These are phyloP conservation scores for Moesziomyces aphidis DNA, from an alignment of 1,284 basidiomycete species.

Conservation along the genomic window DNA sequence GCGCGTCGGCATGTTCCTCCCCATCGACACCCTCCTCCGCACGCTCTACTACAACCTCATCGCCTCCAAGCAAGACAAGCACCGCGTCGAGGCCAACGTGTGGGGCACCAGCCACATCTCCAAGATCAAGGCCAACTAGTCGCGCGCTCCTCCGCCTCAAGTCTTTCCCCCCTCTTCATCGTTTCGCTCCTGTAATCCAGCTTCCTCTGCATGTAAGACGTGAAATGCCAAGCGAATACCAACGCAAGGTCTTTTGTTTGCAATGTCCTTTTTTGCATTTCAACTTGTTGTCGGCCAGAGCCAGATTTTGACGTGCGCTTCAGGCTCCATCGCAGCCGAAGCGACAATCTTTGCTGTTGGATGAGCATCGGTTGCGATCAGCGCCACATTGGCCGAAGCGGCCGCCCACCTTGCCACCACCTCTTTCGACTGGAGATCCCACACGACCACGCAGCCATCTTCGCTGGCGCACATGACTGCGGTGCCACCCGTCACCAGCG, in stretches of 20 bases:
- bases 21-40: slow-evolving; percentile 71
- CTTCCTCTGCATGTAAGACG: too few species aligned
- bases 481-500: background rate
- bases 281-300: slow-evolving; percentile 2
- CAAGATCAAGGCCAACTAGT: slow-evolving; percentile 40
- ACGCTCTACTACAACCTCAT: slow-evolving; percentile 63
- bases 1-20: slow-evolving; percentile 85
- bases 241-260: background rate
- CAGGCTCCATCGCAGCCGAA: slow-evolving; percentile 54
- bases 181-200: background rate
- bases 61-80: slow-evolving; percentile 32
- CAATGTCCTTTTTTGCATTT: background rate
- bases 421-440: slow-evolving; percentile 88
- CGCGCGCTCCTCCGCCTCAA: too few species aligned
- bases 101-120: slow-evolving; percentile 47
- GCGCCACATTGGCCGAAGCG: slow-evolving; percentile 73
- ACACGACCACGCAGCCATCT: slow-evolving; percentile 86
- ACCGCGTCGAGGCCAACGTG: slow-evolving; percentile 49
- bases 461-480: slow-evolving; percentile 85
- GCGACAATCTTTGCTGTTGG: slow-evolving; percentile 53
- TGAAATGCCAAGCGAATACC: too few species aligned
- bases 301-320: slow-evolving; percentile 54
- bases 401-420: slow-evolving; percentile 80
- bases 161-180: background rate
- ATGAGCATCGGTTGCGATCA: slow-evolving; percentile 47